Evolutionary conservation across 2,329 filamentous ascomycete species (phyloP).

Genomic region (Aspergillus sojae): DNA sequence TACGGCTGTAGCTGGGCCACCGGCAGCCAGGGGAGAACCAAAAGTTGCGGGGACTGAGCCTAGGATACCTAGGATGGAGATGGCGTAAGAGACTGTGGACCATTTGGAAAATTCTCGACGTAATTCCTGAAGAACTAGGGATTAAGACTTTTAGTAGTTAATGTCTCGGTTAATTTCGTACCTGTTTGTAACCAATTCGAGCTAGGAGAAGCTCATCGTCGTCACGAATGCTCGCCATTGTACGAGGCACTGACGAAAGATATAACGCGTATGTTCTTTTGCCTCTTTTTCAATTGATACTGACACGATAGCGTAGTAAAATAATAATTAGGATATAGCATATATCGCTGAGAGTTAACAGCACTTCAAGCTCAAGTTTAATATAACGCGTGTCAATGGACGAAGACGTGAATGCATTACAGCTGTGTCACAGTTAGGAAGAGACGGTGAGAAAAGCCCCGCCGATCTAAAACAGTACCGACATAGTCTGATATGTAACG

Average conservation of each 20-base stretch:
- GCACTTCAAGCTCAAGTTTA: not conserved
- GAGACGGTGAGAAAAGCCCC: slow-evolving; percentile 18
- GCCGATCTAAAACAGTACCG: not conserved
- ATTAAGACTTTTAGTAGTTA: not conserved
- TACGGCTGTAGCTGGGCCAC: slow-evolving; percentile 65
- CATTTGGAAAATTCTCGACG: slow-evolving; percentile 66
- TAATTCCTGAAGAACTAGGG: slow-evolving; percentile 53
- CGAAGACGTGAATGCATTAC: not conserved
- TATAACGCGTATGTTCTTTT: not conserved
- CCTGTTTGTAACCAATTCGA: slow-evolving; percentile 66
- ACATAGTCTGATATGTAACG: not conserved
- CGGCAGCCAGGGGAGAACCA: slow-evolving; percentile 59
- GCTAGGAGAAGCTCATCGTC: slow-evolving; percentile 64
- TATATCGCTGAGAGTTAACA: not conserved
- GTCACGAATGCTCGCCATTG: slow-evolving; percentile 51
- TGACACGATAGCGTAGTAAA: not conserved
- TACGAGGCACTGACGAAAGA: not conserved
- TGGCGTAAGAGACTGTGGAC: slow-evolving; percentile 68
- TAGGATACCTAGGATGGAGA: slow-evolving; percentile 65
- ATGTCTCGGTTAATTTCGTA: slow-evolving; percentile 33
- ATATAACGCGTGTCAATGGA: not conserved
- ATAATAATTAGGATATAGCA: not conserved
- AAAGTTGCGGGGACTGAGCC: slow-evolving; percentile 69
- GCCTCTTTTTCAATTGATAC: not conserved
- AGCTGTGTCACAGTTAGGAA: slow-evolving; percentile 9